Conservation (phyloP, 805 yeast genomes). For the Scheffersomyces stipitis region DNA sequence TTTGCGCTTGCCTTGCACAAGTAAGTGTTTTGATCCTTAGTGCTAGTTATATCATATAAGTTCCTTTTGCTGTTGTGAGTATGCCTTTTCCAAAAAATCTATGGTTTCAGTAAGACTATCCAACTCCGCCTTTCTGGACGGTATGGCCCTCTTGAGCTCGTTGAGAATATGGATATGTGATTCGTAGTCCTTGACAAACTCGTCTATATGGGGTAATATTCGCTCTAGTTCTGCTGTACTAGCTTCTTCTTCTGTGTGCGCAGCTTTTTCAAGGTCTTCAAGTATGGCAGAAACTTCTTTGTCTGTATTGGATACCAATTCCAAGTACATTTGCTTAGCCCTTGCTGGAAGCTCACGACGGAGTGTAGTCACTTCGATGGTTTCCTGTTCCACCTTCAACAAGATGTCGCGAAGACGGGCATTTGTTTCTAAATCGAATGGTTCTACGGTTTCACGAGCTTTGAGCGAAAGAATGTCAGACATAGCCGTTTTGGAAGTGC, state of each 20-base stretch:
- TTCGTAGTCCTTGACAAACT: constrained; percentile 25
- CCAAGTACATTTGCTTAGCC: constrained; percentile 37
- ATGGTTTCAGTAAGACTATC: constrained; percentile 33
- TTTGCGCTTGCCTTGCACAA: too few species aligned
- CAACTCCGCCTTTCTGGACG: constrained; percentile 34
- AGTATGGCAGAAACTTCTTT: constrained; percentile 26
- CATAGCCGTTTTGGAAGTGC: constrained; percentile 11
- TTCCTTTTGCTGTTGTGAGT: constrained; percentile 2
- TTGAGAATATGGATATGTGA: constrained; percentile 26
- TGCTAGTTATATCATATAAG: not conserved
- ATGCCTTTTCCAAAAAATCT: constrained; percentile 24
- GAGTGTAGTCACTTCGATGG: constrained; percentile 54
- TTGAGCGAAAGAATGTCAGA: constrained; percentile 25
- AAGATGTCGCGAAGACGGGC: constrained; percentile 56
- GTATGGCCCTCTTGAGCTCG: constrained; percentile 35
- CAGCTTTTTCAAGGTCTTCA: constrained; percentile 14
- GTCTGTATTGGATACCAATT: constrained; percentile 31
- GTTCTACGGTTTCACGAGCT: constrained; percentile 53
- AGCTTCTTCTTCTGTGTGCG: constrained; percentile 5
- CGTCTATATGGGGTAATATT: constrained; percentile 10
- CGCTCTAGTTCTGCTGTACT: constrained; percentile 6
- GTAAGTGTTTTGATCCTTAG: too few species aligned
- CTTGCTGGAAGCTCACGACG: constrained; percentile 52
- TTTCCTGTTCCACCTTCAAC: constrained; percentile 59
- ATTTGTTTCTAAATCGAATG: constrained; percentile 67